Percentiles rank a stretch among this genome's conserved stretches.
These are phyloP conservation scores for Aspergillus niger DNA, from an alignment of 2,329 filamentous ascomycete genomes.

Conservation along the genomic window DNA sequence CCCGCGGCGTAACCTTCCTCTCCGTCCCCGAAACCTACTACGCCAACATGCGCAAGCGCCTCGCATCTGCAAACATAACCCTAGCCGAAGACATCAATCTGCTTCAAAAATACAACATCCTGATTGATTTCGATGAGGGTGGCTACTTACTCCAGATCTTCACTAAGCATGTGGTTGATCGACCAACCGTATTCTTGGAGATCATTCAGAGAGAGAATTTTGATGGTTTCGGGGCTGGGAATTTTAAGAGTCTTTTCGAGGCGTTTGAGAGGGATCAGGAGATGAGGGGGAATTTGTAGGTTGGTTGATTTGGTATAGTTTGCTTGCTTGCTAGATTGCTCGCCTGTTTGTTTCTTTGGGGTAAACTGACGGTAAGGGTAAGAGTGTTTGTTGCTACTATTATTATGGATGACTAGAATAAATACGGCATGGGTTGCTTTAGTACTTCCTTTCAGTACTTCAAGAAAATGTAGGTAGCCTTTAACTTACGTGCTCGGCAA, in stretches of 20 bases:
- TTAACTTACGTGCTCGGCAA: no score
- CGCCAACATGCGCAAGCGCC: constrained; percentile 66
- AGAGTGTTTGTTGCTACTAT: no score
- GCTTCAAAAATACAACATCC: constrained; percentile 73
- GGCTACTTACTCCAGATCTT: constrained; percentile 77
- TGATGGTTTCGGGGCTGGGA: constrained; percentile 85
- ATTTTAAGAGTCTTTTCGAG: constrained; percentile 91
- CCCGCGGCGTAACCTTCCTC: constrained; percentile 85
- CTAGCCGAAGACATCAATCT: constrained; percentile 76
- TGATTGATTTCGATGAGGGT: constrained; percentile 89
- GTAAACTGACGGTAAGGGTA: no score
- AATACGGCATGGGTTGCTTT: no score
- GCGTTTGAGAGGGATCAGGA: constrained; percentile 61
- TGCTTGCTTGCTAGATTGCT: no score
- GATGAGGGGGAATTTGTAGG: constrained; percentile 4
- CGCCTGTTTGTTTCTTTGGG: no score
- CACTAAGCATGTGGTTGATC: constrained; percentile 81
- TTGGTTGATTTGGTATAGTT: no score
- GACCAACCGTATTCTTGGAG: constrained; percentile 89
- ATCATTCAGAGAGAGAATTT: constrained; percentile 89
- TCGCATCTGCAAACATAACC: constrained; percentile 59
- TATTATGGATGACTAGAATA: no score
- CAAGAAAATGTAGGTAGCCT: no score
- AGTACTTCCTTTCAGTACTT: no score
- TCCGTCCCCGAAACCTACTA: constrained; percentile 80